Evolutionary conservation across 495 filamentous ascomycete genomes (phyloP), one percentile per base, ranked within the genome.

Genomic region (Rusavskia elegans): DNA sequence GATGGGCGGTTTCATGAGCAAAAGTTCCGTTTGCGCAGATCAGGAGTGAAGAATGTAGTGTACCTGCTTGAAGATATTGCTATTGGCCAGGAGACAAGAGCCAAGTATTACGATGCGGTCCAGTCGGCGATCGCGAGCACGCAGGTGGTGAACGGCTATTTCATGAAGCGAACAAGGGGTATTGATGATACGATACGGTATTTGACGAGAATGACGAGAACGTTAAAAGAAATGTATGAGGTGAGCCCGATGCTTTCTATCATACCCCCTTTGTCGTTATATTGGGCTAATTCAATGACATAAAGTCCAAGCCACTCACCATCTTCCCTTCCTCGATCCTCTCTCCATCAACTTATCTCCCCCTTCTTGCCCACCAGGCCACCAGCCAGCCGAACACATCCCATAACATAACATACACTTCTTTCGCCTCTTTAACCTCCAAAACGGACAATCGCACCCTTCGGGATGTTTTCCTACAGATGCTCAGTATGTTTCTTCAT

Each of bases 1-100:
- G 87, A 92, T 49, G 84, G 85, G 0, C 79, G 87, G 0, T 92
- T 89, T 59, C 82, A 82, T 57, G 87, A 93, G 58, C 87, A 93
- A 56, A 92, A 93, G 58, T 90, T 88, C 57, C 81, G 87, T 1
- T 73, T 90, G 3, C 72, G 73, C 37, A 79, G 79, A 50, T 82
- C 78, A 0, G 85, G 85, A 1, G 68, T 89, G 29, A 79, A 75
- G 52, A 84, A 89, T 51, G 80, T 92, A 27, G 72, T 85, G 44
- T 93, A 92, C 57, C 66, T 93, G n/a, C 73, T 92, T 48, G 87
- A 93, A 59, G 82, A 90, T 53, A 80, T 77, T 57, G 51, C 70
- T 16, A 71, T 87, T 56, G 70, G 75, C 41, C 48, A 66, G 0
- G 66, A 67, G 13, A 64, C 66, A 25, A 58, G 66, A n/a, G 57